Base-by-base conservation (phyloP, 345 rosid species). In the Geranium brycei region DNA sequence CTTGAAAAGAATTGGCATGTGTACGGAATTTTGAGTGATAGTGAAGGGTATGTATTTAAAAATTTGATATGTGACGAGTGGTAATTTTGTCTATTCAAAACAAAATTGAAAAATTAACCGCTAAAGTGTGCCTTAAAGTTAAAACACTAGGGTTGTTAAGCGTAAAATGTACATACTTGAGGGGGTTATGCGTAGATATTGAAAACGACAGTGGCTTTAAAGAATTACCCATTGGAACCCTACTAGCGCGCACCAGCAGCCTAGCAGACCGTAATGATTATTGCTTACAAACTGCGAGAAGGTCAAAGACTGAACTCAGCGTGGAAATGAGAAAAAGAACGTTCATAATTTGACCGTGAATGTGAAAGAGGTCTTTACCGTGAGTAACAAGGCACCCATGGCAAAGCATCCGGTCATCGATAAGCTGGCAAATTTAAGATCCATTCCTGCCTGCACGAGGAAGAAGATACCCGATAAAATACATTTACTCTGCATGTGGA, bases 361-460 rank as follows among this genome's bases (percentile, higher is more conserved):
- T 0, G n/a, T 4, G 61, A 57, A 56, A 55, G 32, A 19, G 63
- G 60, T 58, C 31, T 65, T 66, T 79, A 88, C 99, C 87, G 80
- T 61, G 51, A 88, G 81, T 19, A 78, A 41, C 40, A 90, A 75
- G 53, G 81, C 79, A 30, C 84, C 89, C 60, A 88, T 67, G 3
- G 74, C 79, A 47, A 85, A 79, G 83, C 97, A 93, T 73, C 91
- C 92, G 4, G 78, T 79, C 89, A 81, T 90, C 10, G 96, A 74
- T 62, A 90, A 59, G 80, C 99, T 85, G 32, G 87, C 68, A 66
- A 76, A 93, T 73, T 75, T 86, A 67, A 90, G 89, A 71, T 93
- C 99, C 69, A 96, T 79, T 67, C 96, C 96, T 5, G 99, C 99
- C 99, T 93, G 82, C 73, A 72, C 17, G 23, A 66, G 61, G 57